Base-by-base conservation (phyloP, 2,329 filamentous ascomycete genomes). In the Microcera coccophila region DNA sequence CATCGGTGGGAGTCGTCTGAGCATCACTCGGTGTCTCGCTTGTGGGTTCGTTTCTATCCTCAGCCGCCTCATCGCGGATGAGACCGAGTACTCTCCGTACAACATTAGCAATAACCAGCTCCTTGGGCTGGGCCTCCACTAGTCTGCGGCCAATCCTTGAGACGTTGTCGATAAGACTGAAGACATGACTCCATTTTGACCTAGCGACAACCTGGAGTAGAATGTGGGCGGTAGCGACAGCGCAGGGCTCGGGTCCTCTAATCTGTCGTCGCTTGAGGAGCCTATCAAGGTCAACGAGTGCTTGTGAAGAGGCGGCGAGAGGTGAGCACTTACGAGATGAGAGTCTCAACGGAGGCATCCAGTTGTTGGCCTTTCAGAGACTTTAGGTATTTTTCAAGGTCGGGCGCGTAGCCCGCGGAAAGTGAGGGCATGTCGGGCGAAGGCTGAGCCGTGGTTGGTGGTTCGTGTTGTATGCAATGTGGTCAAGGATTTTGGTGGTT, bases 41-140 rank as follows among this genome's bases (percentile, higher is more conserved):
- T 26, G 65, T 66, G 41, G 55, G 67, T 44, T 83, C 82, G 47
- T 87, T 87, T 44, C 84, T 74, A 54, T 89, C 85, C 57, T 94
- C 88, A 55, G 87, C 84, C 29, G 87, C 86, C 60, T 97, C 90
- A 60, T 96, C 90, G 39, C 93, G 82, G 52, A 98, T 93, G 50
- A 98, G 76, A 33, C 90, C 87, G 28, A 98, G 73, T 3, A 97
- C 87, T 49, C 93, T 83, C 47, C 90, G 82, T 36, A 96, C 88
- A 54, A 98, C 90, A 61, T 98, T 98, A 39, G 90, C 91, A 34
- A 96, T 89, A 4, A 90, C 88, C 55, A 95, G 84, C 69, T 97
- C 93, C 47, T 85, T 81, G 14, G 91, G 91, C 58, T 95, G 89
- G 7, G 93, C 90, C 42, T 85, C 80, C 26, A 86, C 83, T 33